phyloP scores from a whole-genome alignment of 139 green algal genomes.

The Micromonas commoda region DNA sequence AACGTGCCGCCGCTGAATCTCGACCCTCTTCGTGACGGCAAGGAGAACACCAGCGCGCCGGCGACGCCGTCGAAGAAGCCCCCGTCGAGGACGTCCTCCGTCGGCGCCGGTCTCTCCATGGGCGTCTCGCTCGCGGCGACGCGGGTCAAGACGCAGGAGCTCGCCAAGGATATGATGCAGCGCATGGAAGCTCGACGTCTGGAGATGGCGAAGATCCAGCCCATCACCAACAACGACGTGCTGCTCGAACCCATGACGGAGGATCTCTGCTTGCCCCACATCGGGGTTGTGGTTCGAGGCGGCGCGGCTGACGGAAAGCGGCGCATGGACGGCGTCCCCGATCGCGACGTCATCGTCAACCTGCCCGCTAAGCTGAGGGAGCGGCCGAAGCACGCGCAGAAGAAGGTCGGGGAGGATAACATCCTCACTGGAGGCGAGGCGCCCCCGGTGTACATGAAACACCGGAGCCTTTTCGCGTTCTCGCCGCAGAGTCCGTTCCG shows the following conservation, averaged over 20 bases:
- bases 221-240: not conserved
- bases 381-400: not conserved
- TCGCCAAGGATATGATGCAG: not conserved
- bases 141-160: not conserved
- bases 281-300: not conserved
- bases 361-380: not conserved
- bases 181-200: not conserved
- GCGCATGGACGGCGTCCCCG: not conserved
- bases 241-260: not conserved
- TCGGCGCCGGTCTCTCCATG: not conserved
- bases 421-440: not conserved
- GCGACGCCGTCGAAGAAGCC: too few relatives aligned
- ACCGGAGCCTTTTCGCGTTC: constrained; percentile 13
- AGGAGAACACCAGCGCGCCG: too few relatives aligned
- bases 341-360: constrained; percentile 5
- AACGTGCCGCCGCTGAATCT: too few relatives aligned
- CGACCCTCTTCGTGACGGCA: too few relatives aligned
- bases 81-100: too few relatives aligned
- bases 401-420: not conserved
- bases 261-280: constrained; percentile 1
- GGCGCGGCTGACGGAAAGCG: not conserved
- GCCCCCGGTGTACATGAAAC: constrained; percentile 3
- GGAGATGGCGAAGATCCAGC: not conserved
- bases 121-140: not conserved
- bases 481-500: not conserved